phyloP scores from a whole-genome alignment of 768 basidiomycete genomes.

The Rickenella mellea region DNA sequence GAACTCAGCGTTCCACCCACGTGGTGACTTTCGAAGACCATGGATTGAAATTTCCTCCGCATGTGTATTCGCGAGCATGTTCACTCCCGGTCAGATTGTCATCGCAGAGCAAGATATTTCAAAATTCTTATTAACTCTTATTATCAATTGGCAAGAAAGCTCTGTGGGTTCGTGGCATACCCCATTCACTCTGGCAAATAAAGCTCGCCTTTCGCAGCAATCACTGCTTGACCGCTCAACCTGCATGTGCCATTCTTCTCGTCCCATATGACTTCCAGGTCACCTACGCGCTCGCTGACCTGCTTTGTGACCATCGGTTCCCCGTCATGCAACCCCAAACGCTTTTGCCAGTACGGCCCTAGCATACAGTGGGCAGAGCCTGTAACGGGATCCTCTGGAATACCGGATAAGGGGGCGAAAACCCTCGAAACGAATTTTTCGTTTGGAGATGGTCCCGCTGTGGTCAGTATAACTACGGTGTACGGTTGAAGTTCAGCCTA shows the following conservation, averaged over 20 bases:
- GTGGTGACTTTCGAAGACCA: too few relatives aligned
- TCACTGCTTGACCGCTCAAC: not conserved
- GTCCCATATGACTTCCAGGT: not conserved
- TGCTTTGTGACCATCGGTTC: not conserved
- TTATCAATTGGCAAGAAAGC: too few relatives aligned
- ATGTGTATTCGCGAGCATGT: too few relatives aligned
- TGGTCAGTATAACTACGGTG: slow-evolving; percentile 11
- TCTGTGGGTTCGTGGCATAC: too few relatives aligned
- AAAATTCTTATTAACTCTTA: too few relatives aligned
- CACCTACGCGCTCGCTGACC: not conserved
- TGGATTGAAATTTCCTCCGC: too few relatives aligned
- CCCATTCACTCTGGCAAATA: not conserved
- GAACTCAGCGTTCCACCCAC: too few relatives aligned
- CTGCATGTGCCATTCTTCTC: not conserved
- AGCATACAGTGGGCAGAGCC: slow-evolving; percentile 20
- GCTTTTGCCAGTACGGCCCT: slow-evolving; percentile 19
- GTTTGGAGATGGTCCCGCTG: slow-evolving; percentile 3
- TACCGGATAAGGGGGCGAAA: slow-evolving; percentile 15
- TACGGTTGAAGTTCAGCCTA: slow-evolving; percentile 3
- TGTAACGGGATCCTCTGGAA: slow-evolving; percentile 22
- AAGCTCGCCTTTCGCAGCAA: not conserved
- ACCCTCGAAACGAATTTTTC: slow-evolving; percentile 19
- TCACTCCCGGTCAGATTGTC: too few relatives aligned
- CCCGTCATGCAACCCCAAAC: not conserved
- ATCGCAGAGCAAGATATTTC: too few relatives aligned